Evolutionary conservation across 2,329 filamentous ascomycete genomes (phyloP).

Genomic region (Sporothrix schenckii): DNA sequence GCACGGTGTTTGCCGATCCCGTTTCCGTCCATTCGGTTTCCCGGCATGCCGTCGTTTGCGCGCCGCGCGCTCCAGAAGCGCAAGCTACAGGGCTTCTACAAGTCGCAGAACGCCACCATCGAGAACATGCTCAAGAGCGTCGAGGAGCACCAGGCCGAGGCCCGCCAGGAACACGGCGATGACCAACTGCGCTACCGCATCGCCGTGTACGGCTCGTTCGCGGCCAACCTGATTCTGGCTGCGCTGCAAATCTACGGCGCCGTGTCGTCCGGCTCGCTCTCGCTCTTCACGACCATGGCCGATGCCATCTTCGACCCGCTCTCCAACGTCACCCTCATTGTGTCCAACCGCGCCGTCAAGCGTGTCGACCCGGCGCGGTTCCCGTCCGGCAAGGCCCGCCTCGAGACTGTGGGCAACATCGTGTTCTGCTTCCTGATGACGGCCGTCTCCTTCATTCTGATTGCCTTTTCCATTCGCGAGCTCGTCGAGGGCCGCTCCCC

Average conservation of each 20-base stretch:
- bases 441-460: slow-evolving; percentile 85
- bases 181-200: slow-evolving; percentile 78
- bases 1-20: slow-evolving; percentile 40
- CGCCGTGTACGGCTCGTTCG: slow-evolving; percentile 68
- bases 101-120: slow-evolving; percentile 90
- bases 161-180: slow-evolving; percentile 75
- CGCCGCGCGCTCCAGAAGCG: slow-evolving; percentile 43
- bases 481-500: slow-evolving; percentile 56
- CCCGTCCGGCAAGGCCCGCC: slow-evolving; percentile 87
- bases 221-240: slow-evolving; percentile 78
- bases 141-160: slow-evolving; percentile 83
- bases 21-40: slow-evolving; percentile 39
- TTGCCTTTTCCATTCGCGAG: slow-evolving; percentile 80
- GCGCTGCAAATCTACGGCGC: slow-evolving; percentile 87
- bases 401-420: slow-evolving; percentile 95
- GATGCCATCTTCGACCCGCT: slow-evolving; percentile 92
- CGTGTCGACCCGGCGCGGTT: slow-evolving; percentile 84
- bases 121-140: slow-evolving; percentile 89
- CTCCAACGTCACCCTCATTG: slow-evolving; percentile 83
- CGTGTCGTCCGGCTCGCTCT: slow-evolving; percentile 83
- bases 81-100: slow-evolving; percentile 78
- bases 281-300: slow-evolving; percentile 96
- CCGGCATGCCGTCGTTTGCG: slow-evolving; percentile 40
- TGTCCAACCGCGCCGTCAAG: slow-evolving; percentile 85
- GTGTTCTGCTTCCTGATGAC: slow-evolving; percentile 97